Evolutionary conservation across 2,329 filamentous ascomycete genomes (phyloP).

Genomic region (Ophiostoma pallidulum): DNA sequence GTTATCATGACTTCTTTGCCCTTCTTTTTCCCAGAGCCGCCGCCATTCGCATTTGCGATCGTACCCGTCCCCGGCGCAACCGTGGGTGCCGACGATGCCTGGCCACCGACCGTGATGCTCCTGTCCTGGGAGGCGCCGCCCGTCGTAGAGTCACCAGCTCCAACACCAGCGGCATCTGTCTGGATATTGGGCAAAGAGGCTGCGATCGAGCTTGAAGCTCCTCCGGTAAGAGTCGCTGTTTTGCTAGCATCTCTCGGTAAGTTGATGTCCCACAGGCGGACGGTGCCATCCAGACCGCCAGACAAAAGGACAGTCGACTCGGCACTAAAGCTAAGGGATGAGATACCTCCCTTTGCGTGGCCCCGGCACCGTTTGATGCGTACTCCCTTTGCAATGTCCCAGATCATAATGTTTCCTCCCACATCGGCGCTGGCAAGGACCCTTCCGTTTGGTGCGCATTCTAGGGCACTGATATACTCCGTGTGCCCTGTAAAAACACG

Average conservation of each 20-base stretch:
- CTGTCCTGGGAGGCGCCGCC: constrained; percentile 30
- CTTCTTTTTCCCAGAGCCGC: constrained; percentile 54
- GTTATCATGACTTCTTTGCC: constrained; percentile 84
- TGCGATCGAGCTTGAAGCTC: background rate
- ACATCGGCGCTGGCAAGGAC: constrained; percentile 86
- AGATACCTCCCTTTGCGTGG: constrained; percentile 87
- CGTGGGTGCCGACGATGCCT: constrained; percentile 36
- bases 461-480: constrained; percentile 74
- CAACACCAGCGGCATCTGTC: constrained; percentile 25
- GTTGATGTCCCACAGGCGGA: constrained; percentile 87
- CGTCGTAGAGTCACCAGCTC: constrained; percentile 28
- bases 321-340: constrained; percentile 85
- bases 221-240: constrained; percentile 23
- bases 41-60: constrained; percentile 22
- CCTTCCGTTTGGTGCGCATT: constrained; percentile 81
- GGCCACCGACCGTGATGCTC: constrained; percentile 31
- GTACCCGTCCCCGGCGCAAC: constrained; percentile 25
- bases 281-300: constrained; percentile 83
- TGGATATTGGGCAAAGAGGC: constrained; percentile 13
- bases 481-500: constrained; percentile 88
- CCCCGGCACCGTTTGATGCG: constrained; percentile 88
- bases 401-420: constrained; percentile 82
- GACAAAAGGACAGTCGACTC: constrained; percentile 87
- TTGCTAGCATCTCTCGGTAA: constrained; percentile 57
- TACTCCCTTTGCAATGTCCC: constrained; percentile 82